phyloP scores from a whole-genome alignment of 2,329 filamentous ascomycete species.

The Bimuria novae-zelandiae region DNA sequence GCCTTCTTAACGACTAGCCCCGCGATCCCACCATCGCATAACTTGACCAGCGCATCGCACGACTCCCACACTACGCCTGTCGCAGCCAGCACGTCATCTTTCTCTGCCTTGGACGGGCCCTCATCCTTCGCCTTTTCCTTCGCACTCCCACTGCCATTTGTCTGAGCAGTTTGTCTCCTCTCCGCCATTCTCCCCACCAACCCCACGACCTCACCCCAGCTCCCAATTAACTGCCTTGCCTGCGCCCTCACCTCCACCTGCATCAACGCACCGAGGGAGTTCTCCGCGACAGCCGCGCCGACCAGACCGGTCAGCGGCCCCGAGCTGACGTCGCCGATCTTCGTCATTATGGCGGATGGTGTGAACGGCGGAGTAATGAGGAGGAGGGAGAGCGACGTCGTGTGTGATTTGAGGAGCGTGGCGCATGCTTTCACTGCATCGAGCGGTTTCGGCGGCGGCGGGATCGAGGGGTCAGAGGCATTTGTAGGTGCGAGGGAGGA shows the following conservation, averaged over 20 bases:
- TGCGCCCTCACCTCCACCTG: conserved; percentile 66
- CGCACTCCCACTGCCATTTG: neutral
- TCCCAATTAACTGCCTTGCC: conserved; percentile 64
- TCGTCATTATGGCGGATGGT: conserved; percentile 70
- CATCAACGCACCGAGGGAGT: conserved; percentile 52
- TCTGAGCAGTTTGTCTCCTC: conserved; percentile 42
- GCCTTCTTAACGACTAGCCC: conserved; percentile 73
- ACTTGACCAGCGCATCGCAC: conserved; percentile 72
- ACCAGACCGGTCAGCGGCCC: conserved; percentile 75
- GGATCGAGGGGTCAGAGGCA: conserved; percentile 15
- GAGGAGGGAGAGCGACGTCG: conserved; percentile 85
- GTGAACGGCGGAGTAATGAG: conserved; percentile 88
- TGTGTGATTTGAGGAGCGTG: conserved; percentile 76
- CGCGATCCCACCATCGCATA: conserved; percentile 70
- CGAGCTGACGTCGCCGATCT: conserved; percentile 73
- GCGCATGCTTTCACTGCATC: conserved; percentile 73
- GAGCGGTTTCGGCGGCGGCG: conserved; percentile 55
- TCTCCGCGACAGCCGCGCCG: conserved; percentile 53
- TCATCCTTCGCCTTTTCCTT: conserved; percentile 20
- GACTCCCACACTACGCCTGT: conserved; percentile 83
- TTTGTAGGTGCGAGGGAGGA: conserved; percentile 35
- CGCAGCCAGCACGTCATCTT: conserved; percentile 58
- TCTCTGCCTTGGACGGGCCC: conserved; percentile 30
- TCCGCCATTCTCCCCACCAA: conserved; percentile 65
- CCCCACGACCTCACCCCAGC: conserved; percentile 64